Evolutionary conservation across 2,329 filamentous ascomycete species (phyloP).

Genomic region (Aureobasidium musti): DNA sequence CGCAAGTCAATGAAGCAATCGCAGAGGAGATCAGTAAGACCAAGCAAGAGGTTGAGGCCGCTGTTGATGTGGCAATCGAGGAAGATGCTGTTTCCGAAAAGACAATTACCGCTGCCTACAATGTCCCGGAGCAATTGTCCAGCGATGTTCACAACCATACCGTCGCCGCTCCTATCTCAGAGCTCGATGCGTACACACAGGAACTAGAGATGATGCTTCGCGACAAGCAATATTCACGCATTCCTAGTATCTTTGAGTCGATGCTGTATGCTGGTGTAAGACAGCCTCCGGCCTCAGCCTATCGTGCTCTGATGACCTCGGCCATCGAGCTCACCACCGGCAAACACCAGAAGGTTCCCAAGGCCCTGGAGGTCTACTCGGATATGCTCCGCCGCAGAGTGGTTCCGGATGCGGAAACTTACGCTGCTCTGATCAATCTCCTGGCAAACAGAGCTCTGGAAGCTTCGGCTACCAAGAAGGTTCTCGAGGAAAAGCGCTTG

Average conservation of each 20-base stretch:
- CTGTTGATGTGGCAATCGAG: conserved; percentile 13
- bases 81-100: conserved; percentile 28
- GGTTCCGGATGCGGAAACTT: conserved; percentile 78
- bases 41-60: conserved; percentile 53
- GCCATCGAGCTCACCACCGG: conserved; percentile 79
- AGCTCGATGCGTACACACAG: conserved; percentile 71
- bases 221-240: conserved; percentile 75
- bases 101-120: conserved; percentile 1
- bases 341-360: conserved; percentile 81
- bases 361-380: conserved; percentile 90
- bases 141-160: not conserved
- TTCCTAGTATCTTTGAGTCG: conserved; percentile 85
- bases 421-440: conserved; percentile 81
- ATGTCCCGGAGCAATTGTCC: not conserved
- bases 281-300: conserved; percentile 79
- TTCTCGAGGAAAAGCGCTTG: conserved; percentile 75
- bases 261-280: conserved; percentile 81
- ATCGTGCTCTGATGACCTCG: conserved; percentile 84
- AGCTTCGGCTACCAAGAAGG: conserved; percentile 69
- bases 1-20: conserved; percentile 82
- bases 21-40: conserved; percentile 71
- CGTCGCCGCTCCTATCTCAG: conserved; percentile 44
- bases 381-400: conserved; percentile 92
- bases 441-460: conserved; percentile 80
- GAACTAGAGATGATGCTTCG: conserved; percentile 75